A percentile compares a stretch with the other conserved stretches of the same genome.
These are phyloP conservation scores for Antonospora locustae DNA, from an alignment of 371 early-diverging fungal species.

Conservation along the genomic window DNA sequence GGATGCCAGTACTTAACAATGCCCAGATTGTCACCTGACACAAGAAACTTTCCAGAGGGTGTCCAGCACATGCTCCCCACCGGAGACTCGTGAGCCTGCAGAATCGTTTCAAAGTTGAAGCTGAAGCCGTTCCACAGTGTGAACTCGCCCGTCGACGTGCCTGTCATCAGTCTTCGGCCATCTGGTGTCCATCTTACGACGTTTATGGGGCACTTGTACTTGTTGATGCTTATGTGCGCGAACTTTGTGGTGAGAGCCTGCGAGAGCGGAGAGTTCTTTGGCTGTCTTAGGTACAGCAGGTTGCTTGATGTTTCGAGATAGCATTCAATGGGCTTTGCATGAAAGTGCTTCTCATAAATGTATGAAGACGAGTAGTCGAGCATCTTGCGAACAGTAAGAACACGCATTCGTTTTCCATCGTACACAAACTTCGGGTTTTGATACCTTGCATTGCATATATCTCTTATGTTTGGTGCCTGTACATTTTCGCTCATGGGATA, in stretches of 20 bases:
- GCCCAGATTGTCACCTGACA: constrained; percentile 83
- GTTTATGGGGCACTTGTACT: constrained; percentile 80
- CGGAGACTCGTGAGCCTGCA: constrained; percentile 82
- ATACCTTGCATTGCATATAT: constrained; percentile 35
- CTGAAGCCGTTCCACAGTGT: constrained; percentile 95
- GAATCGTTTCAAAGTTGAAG: constrained; percentile 96
- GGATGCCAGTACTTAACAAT: constrained; percentile 95
- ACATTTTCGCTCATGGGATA: too few species aligned
- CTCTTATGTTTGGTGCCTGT: constrained; percentile 42
- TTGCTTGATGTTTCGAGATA: constrained; percentile 61
- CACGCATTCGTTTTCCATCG: constrained; percentile 73
- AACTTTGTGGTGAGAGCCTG: constrained; percentile 73
- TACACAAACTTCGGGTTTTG: constrained; percentile 48
- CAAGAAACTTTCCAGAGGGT: constrained; percentile 81
- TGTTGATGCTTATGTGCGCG: constrained; percentile 88
- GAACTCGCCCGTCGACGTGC: constrained; percentile 88
- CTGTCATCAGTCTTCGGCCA: constrained; percentile 86
- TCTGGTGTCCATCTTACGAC: constrained; percentile 93
- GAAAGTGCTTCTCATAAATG: constrained; percentile 55
- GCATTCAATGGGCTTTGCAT: constrained; percentile 17
- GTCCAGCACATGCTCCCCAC: constrained; percentile 92
- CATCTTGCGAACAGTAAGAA: constrained; percentile 75
- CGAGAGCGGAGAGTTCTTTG: too few species aligned
- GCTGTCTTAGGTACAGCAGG: too few species aligned
- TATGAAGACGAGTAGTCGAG: constrained; percentile 78